phyloP scores from a whole-genome alignment of 2,329 filamentous ascomycete species.

The Alternaria sp. region DNA sequence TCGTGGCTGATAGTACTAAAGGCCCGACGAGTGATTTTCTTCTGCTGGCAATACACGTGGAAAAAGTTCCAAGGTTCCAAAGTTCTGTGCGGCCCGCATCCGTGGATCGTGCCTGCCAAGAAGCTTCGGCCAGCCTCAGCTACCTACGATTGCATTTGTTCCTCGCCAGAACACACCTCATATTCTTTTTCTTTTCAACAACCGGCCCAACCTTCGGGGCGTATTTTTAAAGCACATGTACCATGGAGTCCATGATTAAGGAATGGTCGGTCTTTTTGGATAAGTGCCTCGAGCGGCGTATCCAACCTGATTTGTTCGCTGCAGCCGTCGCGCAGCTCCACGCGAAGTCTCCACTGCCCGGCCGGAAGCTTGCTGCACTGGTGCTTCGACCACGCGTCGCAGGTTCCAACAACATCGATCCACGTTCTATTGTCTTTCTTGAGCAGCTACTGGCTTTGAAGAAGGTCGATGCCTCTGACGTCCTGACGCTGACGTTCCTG shows the following conservation, averaged over 20 bases:
- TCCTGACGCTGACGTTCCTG: conserved; percentile 43
- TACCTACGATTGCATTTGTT: conserved; percentile 19
- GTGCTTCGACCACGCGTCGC: conserved; percentile 44
- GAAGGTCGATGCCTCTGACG: conserved; percentile 47
- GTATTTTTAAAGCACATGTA: conserved; percentile 28
- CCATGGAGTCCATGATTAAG: conserved; percentile 44
- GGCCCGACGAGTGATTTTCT: neutral
- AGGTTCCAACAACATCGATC: conserved; percentile 42
- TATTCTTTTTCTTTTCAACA: conserved; percentile 7
- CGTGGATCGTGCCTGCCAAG: conserved; percentile 14
- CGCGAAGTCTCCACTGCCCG: conserved; percentile 45
- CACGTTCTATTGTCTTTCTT: conserved; percentile 45
- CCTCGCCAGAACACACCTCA: conserved; percentile 8
- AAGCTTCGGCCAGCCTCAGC: conserved; percentile 13
- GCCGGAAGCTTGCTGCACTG: conserved; percentile 46
- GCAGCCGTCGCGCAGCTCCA: conserved; percentile 43
- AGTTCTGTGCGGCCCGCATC: neutral
- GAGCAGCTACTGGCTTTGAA: conserved; percentile 46
- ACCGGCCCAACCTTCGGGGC: neutral
- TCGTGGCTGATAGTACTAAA: neutral
- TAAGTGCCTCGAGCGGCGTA: conserved; percentile 44
- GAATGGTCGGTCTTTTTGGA: conserved; percentile 48
- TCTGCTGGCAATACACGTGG: neutral
- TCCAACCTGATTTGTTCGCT: conserved; percentile 46
- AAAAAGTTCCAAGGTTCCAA: neutral